Evolutionary conservation across 2,329 filamentous ascomycete genomes (phyloP).

Genomic region (Neonectria faginata): DNA sequence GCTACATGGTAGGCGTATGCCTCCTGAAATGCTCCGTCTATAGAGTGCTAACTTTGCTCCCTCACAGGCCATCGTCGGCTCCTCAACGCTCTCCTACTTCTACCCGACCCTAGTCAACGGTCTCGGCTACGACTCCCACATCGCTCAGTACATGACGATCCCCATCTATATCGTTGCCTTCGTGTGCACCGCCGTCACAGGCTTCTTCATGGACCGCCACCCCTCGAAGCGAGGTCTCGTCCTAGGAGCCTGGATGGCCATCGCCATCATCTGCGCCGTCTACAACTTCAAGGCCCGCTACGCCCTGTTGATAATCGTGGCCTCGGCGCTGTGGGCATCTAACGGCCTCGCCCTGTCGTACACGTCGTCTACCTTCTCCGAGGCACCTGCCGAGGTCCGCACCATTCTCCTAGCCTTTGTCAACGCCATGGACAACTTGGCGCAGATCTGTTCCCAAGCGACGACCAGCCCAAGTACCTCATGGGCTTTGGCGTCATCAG

Average conservation of each 20-base stretch:
- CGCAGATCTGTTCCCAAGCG: constrained; percentile 65
- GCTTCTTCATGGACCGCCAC: constrained; percentile 60
- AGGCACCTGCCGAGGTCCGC: constrained; percentile 61
- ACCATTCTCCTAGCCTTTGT: constrained; percentile 62
- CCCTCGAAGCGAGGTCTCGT: constrained; percentile 39
- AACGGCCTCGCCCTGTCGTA: constrained; percentile 65
- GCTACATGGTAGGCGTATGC: constrained; percentile 35
- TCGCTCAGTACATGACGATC: constrained; percentile 51
- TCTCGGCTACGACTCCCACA: constrained; percentile 47
- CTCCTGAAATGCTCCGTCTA: neutral
- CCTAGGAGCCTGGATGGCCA: constrained; percentile 25
- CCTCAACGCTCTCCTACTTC: constrained; percentile 49
- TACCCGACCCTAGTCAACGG: constrained; percentile 50
- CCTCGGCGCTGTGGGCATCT: constrained; percentile 64
- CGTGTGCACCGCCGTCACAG: constrained; percentile 59
- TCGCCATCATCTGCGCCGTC: constrained; percentile 56
- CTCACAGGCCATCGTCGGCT: constrained; percentile 47
- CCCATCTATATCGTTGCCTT: constrained; percentile 67
- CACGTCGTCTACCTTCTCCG: constrained; percentile 62
- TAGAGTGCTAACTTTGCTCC: constrained; percentile 7
- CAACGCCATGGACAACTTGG: constrained; percentile 66
- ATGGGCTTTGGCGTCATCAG: constrained; percentile 55
- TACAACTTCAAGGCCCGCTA: constrained; percentile 65
- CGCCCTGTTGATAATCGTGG: constrained; percentile 65
- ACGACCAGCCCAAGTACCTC: constrained; percentile 62